Conservation (phyloP, 1,284 basidiomycete species). For the Tilletiopsis washingtonensis region DNA sequence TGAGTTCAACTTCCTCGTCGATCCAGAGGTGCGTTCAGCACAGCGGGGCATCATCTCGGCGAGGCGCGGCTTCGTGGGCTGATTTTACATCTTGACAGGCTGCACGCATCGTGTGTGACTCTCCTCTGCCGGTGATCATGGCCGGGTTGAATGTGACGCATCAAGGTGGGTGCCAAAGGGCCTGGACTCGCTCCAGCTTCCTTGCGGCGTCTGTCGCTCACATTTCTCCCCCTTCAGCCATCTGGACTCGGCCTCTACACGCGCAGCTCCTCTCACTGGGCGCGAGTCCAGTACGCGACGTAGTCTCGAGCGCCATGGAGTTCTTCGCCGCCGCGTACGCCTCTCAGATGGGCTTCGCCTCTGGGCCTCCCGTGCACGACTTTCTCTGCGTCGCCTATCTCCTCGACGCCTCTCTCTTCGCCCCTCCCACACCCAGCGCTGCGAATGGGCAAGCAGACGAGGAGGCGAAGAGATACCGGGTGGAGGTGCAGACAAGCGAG, state of each 20-base stretch:
- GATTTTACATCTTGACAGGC: conserved; percentile 7
- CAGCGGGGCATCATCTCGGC: too few species aligned
- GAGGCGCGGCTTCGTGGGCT: not conserved
- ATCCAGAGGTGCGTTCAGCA: conserved; percentile 19
- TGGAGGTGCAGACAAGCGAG: conserved; percentile 25
- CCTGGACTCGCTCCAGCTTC: not conserved
- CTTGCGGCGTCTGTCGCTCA: not conserved
- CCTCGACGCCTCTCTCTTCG: conserved; percentile 33
- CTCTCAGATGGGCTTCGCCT: conserved; percentile 29
- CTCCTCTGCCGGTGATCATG: conserved; percentile 33
- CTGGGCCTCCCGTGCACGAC: conserved; percentile 38
- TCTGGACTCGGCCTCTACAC: not conserved
- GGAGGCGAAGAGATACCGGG: conserved; percentile 20
- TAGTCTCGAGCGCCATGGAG: conserved; percentile 28
- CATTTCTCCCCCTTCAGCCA: not conserved
- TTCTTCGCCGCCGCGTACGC: conserved; percentile 31
- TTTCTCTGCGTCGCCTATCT: conserved; percentile 36
- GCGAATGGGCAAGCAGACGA: not conserved
- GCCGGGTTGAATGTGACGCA: conserved; percentile 40
- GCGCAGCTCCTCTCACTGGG: not conserved
- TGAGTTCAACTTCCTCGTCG: conserved; percentile 39
- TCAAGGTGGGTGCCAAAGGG: conserved; percentile 5
- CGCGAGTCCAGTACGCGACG: conserved; percentile 11
- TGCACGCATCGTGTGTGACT: conserved; percentile 31
- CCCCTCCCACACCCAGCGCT: not conserved